Base-by-base conservation (phyloP, 768 basidiomycete genomes). In the Tephrocybe rancida region DNA sequence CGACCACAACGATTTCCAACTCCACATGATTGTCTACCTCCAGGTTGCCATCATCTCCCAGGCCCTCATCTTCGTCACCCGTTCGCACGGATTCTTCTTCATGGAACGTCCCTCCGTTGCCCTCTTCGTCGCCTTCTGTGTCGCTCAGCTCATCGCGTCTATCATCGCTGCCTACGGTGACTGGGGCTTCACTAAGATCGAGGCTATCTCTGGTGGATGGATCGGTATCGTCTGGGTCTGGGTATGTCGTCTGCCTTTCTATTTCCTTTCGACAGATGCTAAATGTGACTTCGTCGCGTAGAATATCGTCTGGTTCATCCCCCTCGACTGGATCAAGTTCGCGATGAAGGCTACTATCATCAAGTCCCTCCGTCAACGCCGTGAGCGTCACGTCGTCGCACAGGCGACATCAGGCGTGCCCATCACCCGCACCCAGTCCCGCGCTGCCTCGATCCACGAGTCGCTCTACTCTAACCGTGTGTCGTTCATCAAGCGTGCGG, bases 31-130 rank as follows among this genome's bases (percentile, higher is more conserved):
- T 64, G 80, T 95, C 67, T 96, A 97, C 80, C 83, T 95, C 61
- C 93, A 96, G 76, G 96, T 98, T 54, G 96, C 96, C 56, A 95
- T 98, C 73, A 98, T 98, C 77, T 98, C 96, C 42, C 96, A 98
- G 72, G 96, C 96, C 1, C 80, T 98, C 59, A 97, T 96, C 76
- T 96, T 96, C 77, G 85, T 95, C 71, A 96, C 94, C 35, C 92
- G 94, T 75, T 86, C 94, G 61, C 95, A 95, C 65, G 80, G 88
- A 9, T 95, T 92, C 84, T 95, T 94, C 90, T 96, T 94, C 81
- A 92, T 92, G 90, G 93, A 96, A 71, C 87, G 92, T 48, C 93
- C 93, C 5, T 97, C 96, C 29, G 74, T 78, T 27, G 96, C 96
- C 26, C 85, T 98, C 51, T 78, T 98, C 75, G 73, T 73, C 57